A percentile compares a stretch with the other conserved stretches of the same genome.
phyloP scores from a whole-genome alignment of 306 rosid genomes.

The Sindora glabra region DNA sequence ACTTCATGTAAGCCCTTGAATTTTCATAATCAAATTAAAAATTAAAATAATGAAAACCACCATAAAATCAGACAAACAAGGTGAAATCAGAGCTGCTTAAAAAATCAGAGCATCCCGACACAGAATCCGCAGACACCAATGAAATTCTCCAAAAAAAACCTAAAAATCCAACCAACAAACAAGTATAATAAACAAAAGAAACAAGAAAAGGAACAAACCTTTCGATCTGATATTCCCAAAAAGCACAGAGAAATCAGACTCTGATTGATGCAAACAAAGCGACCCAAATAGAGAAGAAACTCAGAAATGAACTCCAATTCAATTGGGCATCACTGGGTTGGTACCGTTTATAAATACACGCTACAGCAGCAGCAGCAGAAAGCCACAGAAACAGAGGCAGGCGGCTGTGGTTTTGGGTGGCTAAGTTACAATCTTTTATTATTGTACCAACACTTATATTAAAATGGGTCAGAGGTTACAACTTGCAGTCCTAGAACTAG shows the following conservation, averaged over 20 bases:
- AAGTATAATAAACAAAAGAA: neutral
- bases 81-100: neutral
- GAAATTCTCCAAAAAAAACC: neutral
- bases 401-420: constrained; percentile 19
- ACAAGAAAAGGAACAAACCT: constrained; percentile 21
- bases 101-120: too few relatives aligned
- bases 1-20: neutral
- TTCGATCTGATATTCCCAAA: neutral
- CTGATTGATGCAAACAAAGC: constrained; percentile 6
- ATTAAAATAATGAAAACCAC: neutral
- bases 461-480: neutral
- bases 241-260: neutral
- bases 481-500: neutral
- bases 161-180: neutral
- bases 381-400: too few relatives aligned
- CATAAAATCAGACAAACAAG: neutral
- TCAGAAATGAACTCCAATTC: neutral
- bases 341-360: neutral
- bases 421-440: neutral
- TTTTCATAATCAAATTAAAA: neutral
- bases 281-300: constrained; percentile 16
- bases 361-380: neutral
- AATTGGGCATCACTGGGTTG: neutral
- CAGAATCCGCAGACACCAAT: constrained; percentile 1
- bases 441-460: too few relatives aligned